Conservation (phyloP, 1,139 yeast species). For the Protomyces pachydermus region DNA sequence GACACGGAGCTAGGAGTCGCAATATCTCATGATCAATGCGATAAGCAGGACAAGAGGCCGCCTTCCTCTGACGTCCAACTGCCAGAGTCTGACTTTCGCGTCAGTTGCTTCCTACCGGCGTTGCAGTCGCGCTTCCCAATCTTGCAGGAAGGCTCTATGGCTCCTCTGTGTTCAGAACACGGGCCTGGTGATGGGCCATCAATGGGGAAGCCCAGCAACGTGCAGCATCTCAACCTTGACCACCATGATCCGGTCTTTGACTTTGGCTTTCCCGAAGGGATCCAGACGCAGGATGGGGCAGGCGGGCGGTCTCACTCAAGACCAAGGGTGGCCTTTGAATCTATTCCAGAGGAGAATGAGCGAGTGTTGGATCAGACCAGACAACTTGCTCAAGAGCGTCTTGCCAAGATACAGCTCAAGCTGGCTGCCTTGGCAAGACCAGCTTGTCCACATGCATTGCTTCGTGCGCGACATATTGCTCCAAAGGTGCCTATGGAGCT, state of each 20-base stretch:
- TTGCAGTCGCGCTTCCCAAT: background rate
- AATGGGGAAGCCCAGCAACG: too few relatives aligned
- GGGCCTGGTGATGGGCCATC: too few relatives aligned
- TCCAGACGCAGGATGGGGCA: too few relatives aligned
- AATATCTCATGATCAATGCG: background rate
- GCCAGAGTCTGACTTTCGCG: background rate
- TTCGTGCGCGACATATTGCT: too few relatives aligned
- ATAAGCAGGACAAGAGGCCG: too few relatives aligned
- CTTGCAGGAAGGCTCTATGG: background rate
- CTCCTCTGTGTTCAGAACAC: too few relatives aligned
- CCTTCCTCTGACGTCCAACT: background rate
- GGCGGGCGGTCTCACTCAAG: background rate
- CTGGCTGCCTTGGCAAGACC: too few relatives aligned
- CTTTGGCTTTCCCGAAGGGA: too few relatives aligned
- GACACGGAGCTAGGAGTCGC: background rate
- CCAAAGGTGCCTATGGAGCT: too few relatives aligned
- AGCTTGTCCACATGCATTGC: too few relatives aligned
- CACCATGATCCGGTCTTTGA: too few relatives aligned
- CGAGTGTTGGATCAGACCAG: background rate
- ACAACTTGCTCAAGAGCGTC: background rate
- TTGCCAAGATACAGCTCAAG: background rate
- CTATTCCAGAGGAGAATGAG: background rate
- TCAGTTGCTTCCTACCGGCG: background rate
- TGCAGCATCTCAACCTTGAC: too few relatives aligned
- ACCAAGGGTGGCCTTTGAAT: background rate